These are phyloP conservation scores for Monilinia aucupariae DNA, from an alignment of 2,329 filamentous ascomycete genomes.

Conservation along the genomic window DNA sequence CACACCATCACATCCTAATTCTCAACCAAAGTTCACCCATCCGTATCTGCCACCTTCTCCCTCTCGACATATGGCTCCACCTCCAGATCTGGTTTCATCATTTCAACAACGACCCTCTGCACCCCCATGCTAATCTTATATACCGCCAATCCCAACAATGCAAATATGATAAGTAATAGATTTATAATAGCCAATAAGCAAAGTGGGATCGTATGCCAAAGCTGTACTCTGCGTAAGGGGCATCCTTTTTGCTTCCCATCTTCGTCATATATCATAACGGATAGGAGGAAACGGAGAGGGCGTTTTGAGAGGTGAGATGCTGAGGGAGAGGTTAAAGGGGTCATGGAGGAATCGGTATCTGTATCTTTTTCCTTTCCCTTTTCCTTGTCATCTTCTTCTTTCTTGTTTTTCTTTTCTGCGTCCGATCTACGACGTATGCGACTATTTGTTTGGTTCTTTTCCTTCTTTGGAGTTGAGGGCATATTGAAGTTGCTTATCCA, in stretches of 20 bases:
- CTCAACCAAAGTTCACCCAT: not conserved
- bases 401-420: conserved; percentile 26
- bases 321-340: conserved; percentile 10
- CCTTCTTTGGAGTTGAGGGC: conserved; percentile 26
- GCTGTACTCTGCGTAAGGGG: conserved; percentile 28
- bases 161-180: conserved; percentile 29
- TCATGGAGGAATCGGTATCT: conserved; percentile 24
- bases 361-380: conserved; percentile 26
- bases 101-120: conserved; percentile 19
- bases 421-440: conserved; percentile 26
- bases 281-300: conserved; percentile 29
- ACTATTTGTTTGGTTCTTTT: conserved; percentile 29
- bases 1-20: not conserved
- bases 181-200: conserved; percentile 30
- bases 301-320: conserved; percentile 24
- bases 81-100: conserved; percentile 21
- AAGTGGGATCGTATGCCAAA: conserved; percentile 32
- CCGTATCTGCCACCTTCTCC: conserved; percentile 11
- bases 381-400: conserved; percentile 28
- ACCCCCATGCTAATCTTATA: conserved; percentile 26
- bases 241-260: conserved; percentile 20
- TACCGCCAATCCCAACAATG: conserved; percentile 28
- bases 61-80: conserved; percentile 18
- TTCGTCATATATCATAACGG: conserved; percentile 25
- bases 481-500: conserved; percentile 22